A percentile compares a stretch with the other conserved stretches of the same genome.
Conservation (phyloP, 192 early-diverging fungal genomes). For the Coemansia sp. region DNA sequence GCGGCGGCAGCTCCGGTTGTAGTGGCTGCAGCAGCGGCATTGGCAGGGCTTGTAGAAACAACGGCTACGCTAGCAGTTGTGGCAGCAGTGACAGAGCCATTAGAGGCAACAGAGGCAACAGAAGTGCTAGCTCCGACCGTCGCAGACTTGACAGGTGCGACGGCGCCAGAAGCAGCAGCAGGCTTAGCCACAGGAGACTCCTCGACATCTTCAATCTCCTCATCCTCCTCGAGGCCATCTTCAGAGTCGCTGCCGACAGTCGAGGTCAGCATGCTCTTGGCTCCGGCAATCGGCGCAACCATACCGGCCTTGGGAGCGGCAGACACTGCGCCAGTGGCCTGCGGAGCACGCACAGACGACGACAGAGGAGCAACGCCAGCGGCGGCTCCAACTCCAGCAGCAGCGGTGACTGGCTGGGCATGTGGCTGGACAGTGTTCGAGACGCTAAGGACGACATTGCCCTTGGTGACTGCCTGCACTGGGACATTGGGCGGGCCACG, state of each 20-base stretch:
- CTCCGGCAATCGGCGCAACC: neutral
- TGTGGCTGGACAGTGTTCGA: neutral
- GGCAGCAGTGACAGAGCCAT: neutral
- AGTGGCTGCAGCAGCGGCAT: neutral
- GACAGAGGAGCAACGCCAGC: too few species aligned
- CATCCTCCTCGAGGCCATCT: slow-evolving; percentile 23
- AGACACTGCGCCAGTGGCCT: neutral
- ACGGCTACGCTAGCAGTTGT: too few species aligned
- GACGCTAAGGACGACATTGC: neutral
- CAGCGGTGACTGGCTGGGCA: slow-evolving; percentile 1
- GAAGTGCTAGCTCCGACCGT: neutral
- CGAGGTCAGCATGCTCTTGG: neutral
- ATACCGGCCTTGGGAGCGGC: neutral
- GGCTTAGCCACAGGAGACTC: slow-evolving; percentile 1
- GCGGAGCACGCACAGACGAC: too few species aligned
- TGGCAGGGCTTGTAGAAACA: neutral
- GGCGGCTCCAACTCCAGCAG: too few species aligned
- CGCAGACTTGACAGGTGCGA: neutral
- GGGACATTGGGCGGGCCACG: slow-evolving; percentile 3
- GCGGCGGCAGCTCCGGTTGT: neutral
- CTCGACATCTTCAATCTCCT: slow-evolving; percentile 13
- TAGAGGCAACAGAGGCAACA: neutral
- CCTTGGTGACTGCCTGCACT: slow-evolving; percentile 3
- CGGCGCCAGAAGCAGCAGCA: slow-evolving; percentile 2
- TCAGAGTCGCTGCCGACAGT: neutral